These are phyloP conservation scores for Corylus americana DNA, from an alignment of 306 rosid species.

Conservation along the genomic window DNA sequence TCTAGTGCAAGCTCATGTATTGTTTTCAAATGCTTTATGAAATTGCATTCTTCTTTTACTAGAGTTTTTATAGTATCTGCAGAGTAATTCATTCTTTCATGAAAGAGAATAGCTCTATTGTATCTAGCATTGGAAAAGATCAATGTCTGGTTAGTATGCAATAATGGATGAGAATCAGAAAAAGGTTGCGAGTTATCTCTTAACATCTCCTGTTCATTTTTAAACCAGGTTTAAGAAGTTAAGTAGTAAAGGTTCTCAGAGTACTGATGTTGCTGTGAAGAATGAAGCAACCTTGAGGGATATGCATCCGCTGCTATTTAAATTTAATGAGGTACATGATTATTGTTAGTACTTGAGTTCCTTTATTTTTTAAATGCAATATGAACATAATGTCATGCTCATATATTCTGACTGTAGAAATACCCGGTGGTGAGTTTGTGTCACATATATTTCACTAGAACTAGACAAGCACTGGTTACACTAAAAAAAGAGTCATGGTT, in stretches of 20 bases:
- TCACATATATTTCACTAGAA: not conserved
- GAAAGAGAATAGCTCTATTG: conserved; percentile 1
- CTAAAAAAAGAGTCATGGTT: not conserved
- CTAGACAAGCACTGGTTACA: not conserved
- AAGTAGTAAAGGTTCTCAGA: conserved; percentile 49
- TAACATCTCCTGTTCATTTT: conserved; percentile 24
- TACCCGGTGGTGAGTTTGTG: conserved; percentile 1
- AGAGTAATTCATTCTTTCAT: not conserved
- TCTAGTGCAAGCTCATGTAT: not conserved
- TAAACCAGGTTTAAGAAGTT: conserved; percentile 64
- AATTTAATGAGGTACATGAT: conserved; percentile 74
- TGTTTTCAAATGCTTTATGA: conserved; percentile 4
- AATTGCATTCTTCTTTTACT: not conserved
- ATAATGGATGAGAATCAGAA: conserved; percentile 27
- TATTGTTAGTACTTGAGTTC: conserved; percentile 10
- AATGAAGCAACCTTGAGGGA: conserved; percentile 62
- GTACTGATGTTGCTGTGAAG: conserved; percentile 34
- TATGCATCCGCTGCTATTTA: conserved; percentile 67
- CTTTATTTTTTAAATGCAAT: conserved; percentile 8
- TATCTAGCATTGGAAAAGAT: not conserved
- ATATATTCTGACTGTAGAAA: conserved; percentile 6
- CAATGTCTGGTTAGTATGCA: conserved; percentile 23
- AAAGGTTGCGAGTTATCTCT: conserved; percentile 24
- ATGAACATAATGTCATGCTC: conserved; percentile 11
- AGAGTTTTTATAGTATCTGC: not conserved